phyloP scores from a whole-genome alignment of 768 basidiomycete genomes.

The Nevesoporus exiguus region DNA sequence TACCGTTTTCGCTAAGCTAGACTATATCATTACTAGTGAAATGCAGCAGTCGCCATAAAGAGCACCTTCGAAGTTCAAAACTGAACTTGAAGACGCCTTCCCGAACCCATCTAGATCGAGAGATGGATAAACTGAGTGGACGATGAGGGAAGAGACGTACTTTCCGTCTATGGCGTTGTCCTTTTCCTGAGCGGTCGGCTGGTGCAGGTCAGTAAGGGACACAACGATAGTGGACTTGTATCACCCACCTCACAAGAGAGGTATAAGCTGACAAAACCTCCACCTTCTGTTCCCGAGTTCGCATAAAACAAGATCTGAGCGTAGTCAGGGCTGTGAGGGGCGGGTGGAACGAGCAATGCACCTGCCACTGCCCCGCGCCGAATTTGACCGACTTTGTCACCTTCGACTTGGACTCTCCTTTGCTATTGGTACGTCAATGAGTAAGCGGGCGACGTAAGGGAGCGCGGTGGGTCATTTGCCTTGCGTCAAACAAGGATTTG shows the following conservation, averaged over 20 bases:
- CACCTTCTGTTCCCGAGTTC: constrained; percentile 67
- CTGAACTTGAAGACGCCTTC: constrained; percentile 84
- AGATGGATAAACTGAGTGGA: not conserved
- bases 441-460: not conserved
- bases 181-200: constrained; percentile 79
- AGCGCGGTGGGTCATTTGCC: constrained; percentile 30
- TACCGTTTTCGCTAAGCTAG: constrained; percentile 46
- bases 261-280: constrained; percentile 69
- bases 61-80: constrained; percentile 74
- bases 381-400: constrained; percentile 74
- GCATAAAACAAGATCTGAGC: constrained; percentile 77
- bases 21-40: not conserved
- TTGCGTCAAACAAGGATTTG: constrained; percentile 70
- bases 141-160: constrained; percentile 29
- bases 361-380: constrained; percentile 76
- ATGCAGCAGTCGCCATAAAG: not conserved
- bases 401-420: constrained; percentile 76
- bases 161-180: constrained; percentile 62
- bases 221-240: not conserved
- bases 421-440: constrained; percentile 33
- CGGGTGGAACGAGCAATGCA: constrained; percentile 18
- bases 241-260: constrained; percentile 73
- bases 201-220: constrained; percentile 8
- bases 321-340: not conserved
- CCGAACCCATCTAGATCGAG: constrained; percentile 63